phyloP scores from a whole-genome alignment of 2,329 filamentous ascomycete genomes.

The Ilyonectria mors-panacis region DNA sequence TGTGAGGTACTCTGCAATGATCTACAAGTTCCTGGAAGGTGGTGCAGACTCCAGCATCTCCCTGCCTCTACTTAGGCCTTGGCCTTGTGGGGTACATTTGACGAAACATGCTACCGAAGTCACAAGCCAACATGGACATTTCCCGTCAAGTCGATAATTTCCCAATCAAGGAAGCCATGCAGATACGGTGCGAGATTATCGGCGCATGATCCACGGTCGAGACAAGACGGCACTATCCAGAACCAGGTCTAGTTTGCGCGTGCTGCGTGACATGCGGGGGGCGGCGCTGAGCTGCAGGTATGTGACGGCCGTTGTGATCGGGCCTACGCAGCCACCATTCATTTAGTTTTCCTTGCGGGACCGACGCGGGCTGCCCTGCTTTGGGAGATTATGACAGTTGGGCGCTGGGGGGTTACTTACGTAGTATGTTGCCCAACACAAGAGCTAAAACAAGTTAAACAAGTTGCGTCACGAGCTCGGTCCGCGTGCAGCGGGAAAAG shows the following conservation, averaged over 20 bases:
- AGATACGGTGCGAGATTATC: constrained; percentile 19
- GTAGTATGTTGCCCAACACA: not conserved
- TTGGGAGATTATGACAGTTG: not conserved
- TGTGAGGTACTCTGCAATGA: not conserved
- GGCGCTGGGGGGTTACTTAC: not conserved
- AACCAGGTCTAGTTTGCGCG: not conserved
- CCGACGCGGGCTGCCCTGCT: not conserved
- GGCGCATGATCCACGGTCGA: not conserved
- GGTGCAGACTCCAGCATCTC: not conserved
- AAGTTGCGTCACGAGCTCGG: not conserved
- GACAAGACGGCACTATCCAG: constrained; percentile 2
- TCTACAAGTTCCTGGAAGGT: not conserved
- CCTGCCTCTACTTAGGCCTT: not conserved
- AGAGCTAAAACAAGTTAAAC: not conserved
- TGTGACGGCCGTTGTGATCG: constrained; percentile 23
- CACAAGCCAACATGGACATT: not conserved
- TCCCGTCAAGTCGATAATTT: constrained; percentile 3
- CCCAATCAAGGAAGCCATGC: constrained; percentile 25
- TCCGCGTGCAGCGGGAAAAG: not conserved
- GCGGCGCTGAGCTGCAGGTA: constrained; percentile 20
- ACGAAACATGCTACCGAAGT: constrained; percentile 9
- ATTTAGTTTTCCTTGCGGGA: constrained; percentile 22
- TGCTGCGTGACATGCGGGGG: constrained; percentile 23
- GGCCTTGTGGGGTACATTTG: not conserved
- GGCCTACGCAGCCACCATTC: constrained; percentile 9